phyloP scores from a whole-genome alignment of 176 grass and related monocot genomes.

The Lolium rigidum region DNA sequence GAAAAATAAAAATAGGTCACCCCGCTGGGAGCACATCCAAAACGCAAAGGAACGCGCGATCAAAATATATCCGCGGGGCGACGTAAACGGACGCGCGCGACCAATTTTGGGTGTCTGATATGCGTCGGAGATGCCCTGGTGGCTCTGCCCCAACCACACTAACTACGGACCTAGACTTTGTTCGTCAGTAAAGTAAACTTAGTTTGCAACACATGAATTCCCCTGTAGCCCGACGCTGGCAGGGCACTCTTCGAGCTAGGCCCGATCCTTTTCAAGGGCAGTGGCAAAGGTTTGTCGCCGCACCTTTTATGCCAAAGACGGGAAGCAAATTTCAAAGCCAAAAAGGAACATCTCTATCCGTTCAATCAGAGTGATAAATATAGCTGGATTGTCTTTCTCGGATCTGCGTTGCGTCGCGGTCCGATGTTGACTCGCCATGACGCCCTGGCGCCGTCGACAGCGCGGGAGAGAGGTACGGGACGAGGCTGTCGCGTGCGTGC shows the following conservation, averaged over 20 bases:
- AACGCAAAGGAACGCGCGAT: no score
- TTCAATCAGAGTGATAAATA: neutral
- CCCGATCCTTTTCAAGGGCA: conserved; percentile 35
- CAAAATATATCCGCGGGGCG: no score
- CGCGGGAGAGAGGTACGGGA: conserved; percentile 30
- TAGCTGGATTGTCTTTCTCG: conserved; percentile 35
- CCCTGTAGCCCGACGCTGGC: conserved; percentile 20
- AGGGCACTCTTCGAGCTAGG: conserved; percentile 24
- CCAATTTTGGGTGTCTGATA: no score
- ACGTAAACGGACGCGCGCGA: no score
- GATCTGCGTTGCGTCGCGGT: neutral
- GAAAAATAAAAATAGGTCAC: no score
- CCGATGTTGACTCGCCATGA: conserved; percentile 27
- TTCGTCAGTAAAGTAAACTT: no score
- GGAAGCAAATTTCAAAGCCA: neutral
- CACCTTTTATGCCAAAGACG: conserved; percentile 6
- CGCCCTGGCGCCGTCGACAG: neutral
- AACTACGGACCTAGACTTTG: neutral
- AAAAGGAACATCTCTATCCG: neutral
- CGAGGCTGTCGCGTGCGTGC: conserved; percentile 25
- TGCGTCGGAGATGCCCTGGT: no score
- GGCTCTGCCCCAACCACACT: conserved; percentile 18
- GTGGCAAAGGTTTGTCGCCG: neutral
- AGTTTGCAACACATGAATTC: conserved; percentile 24
- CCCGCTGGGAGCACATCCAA: no score